Percentiles rank a stretch among this genome's conserved stretches.
phyloP scores from a whole-genome alignment of 176 grass and related monocot genomes.

The Avena insularis region DNA sequence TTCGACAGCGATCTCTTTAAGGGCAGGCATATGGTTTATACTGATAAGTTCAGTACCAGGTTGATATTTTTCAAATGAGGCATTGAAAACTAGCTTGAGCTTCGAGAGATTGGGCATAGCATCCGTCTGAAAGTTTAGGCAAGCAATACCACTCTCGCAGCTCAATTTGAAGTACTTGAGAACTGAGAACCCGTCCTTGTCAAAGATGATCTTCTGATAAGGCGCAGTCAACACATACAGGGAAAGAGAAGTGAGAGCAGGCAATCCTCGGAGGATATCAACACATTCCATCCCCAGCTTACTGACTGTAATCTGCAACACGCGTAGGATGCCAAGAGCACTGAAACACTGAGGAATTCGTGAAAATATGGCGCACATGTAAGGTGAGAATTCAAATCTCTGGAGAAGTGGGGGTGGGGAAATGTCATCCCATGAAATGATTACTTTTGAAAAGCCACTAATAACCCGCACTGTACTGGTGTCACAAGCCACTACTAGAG shows the following conservation, averaged over 20 bases:
- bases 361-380: background rate
- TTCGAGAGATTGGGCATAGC: background rate
- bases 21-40: background rate
- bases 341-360: background rate
- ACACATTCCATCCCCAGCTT: background rate
- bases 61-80: background rate
- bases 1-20: background rate
- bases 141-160: background rate
- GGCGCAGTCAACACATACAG: background rate
- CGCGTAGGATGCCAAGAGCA: background rate
- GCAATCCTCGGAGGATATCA: background rate
- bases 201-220: background rate
- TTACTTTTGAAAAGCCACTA: background rate
- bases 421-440: background rate
- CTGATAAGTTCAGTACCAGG: background rate
- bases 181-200: background rate
- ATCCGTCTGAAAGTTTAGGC: background rate
- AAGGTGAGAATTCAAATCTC: background rate
- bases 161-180: background rate
- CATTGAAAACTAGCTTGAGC: background rate
- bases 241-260: background rate
- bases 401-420: background rate
- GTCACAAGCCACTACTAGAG: background rate
- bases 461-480: accelerated
- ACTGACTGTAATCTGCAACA: background rate